Percentiles rank a stretch among this genome's conserved stretches.
These are phyloP conservation scores for Schrenkiella parvula DNA, from an alignment of 345 rosid species.

Conservation along the genomic window DNA sequence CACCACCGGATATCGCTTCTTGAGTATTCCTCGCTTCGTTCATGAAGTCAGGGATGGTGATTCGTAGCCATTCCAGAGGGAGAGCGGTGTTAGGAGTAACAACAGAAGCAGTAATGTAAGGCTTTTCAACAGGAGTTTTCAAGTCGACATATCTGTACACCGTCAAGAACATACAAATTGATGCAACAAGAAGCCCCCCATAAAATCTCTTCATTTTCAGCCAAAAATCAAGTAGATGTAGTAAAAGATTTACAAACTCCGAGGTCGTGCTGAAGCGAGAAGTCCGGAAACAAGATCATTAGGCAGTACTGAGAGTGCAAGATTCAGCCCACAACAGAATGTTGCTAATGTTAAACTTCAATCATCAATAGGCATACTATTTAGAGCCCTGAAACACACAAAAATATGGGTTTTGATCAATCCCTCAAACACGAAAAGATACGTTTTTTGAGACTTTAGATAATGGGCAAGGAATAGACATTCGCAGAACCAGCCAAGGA, in stretches of 20 bases:
- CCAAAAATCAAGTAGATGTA: constrained; percentile 8
- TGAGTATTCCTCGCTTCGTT: constrained; percentile 54
- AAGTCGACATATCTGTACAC: constrained; percentile 62
- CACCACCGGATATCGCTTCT: constrained; percentile 54
- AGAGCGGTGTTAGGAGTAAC: constrained; percentile 49
- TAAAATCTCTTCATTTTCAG: constrained; percentile 87
- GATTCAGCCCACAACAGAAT: background rate
- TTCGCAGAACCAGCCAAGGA: background rate
- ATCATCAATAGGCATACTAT: background rate
- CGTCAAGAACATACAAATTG: constrained; percentile 65
- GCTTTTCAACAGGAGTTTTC: constrained; percentile 58
- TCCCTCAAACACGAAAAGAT: no score
- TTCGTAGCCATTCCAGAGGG: constrained; percentile 72
- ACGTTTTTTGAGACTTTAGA: background rate
- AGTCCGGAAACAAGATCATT: background rate
- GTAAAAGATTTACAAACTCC: constrained; percentile 15
- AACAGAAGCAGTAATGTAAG: constrained; percentile 42
- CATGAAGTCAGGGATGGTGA: constrained; percentile 49
- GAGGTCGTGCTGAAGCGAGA: background rate
- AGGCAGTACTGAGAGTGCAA: background rate
- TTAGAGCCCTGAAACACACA: background rate
- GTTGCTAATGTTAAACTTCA: no score
- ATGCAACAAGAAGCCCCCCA: constrained; percentile 60
- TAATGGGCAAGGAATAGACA: background rate
- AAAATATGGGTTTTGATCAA: no score